Evolutionary conservation across 352 stramenopile genomes (phyloP).

Genomic region (Pythium chondricola): DNA sequence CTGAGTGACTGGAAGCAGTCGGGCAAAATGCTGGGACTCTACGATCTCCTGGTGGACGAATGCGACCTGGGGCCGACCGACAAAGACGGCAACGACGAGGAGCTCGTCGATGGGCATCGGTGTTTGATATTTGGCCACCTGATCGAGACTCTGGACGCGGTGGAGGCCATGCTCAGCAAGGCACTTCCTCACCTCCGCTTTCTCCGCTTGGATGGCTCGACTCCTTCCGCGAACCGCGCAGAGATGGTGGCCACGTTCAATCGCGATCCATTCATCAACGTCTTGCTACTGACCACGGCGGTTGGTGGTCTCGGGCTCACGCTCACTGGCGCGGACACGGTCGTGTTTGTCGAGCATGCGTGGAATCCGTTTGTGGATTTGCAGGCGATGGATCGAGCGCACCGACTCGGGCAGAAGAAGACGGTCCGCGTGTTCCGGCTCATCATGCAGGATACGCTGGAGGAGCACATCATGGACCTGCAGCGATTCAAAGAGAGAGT

Average conservation of each 20-base stretch:
- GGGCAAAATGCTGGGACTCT: constrained; percentile 88
- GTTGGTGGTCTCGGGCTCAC: constrained; percentile 96
- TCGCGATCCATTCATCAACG: constrained; percentile 82
- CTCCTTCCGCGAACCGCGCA: constrained; percentile 59
- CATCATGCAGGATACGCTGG: constrained; percentile 64
- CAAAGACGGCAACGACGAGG: constrained; percentile 13
- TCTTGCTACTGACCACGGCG: constrained; percentile 95
- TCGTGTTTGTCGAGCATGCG: constrained; percentile 97
- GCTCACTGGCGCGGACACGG: constrained; percentile 94
- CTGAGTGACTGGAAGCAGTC: constrained; percentile 68
- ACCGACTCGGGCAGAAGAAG: constrained; percentile 68
- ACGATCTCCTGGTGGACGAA: constrained; percentile 66
- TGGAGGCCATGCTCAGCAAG: constrained; percentile 85
- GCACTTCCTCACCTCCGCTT: constrained; percentile 70
- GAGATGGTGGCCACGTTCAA: constrained; percentile 91
- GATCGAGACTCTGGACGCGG: constrained; percentile 89
- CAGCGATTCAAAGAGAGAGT: constrained; percentile 77
- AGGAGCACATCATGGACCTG: constrained; percentile 77
- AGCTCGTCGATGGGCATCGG: constrained; percentile 54
- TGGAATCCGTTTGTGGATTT: constrained; percentile 97
- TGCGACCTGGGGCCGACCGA: constrained; percentile 35
- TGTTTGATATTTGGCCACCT: constrained; percentile 96
- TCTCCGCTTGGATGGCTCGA: constrained; percentile 90
- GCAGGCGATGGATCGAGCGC: constrained; percentile 87
- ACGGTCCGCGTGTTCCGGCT: constrained; percentile 75